Conservation (phyloP, 371 early-diverging fungal genomes). For the Mucor racemosus region DNA sequence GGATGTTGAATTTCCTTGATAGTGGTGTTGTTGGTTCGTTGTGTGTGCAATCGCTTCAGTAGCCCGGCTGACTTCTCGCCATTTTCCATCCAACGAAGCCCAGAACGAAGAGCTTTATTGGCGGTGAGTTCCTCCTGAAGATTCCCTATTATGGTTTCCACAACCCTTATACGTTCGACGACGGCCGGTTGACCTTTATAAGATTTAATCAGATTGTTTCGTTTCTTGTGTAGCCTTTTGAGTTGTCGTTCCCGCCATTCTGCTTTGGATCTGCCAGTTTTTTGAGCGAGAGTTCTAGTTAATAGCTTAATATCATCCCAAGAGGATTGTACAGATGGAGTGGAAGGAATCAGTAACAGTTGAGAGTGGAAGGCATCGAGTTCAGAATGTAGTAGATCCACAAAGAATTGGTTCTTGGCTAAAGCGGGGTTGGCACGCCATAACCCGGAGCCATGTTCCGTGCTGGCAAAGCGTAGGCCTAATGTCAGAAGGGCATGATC, state of each 20-base stretch:
- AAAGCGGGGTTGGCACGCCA: slow-evolving; percentile 23
- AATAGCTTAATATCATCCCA: too few relatives aligned
- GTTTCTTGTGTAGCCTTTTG: too few relatives aligned
- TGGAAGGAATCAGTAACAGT: too few relatives aligned
- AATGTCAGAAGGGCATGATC: slow-evolving; percentile 13
- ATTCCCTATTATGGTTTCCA: too few relatives aligned
- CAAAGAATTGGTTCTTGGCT: not conserved
- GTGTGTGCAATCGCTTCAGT: not conserved
- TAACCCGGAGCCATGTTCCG: not conserved
- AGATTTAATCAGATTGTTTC: too few relatives aligned
- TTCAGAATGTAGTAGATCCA: not conserved
- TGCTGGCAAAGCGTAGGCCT: not conserved
- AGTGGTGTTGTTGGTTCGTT: not conserved
- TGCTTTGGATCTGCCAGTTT: too few relatives aligned
- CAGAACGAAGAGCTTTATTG: slow-evolving; percentile 14
- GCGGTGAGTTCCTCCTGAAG: too few relatives aligned
- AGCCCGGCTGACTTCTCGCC: slow-evolving; percentile 9
- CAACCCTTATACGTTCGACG: too few relatives aligned
- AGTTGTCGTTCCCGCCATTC: too few relatives aligned
- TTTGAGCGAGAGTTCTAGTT: too few relatives aligned
- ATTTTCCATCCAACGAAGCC: slow-evolving; percentile 8
- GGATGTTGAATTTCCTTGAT: slow-evolving; percentile 8
- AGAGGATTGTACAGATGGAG: too few relatives aligned
- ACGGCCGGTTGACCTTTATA: too few relatives aligned
- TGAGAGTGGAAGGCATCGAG: not conserved